Percentiles rank a stretch among this genome's conserved stretches.
phyloP scores from a whole-genome alignment of 345 rosid species.

The Triadica sebifera region DNA sequence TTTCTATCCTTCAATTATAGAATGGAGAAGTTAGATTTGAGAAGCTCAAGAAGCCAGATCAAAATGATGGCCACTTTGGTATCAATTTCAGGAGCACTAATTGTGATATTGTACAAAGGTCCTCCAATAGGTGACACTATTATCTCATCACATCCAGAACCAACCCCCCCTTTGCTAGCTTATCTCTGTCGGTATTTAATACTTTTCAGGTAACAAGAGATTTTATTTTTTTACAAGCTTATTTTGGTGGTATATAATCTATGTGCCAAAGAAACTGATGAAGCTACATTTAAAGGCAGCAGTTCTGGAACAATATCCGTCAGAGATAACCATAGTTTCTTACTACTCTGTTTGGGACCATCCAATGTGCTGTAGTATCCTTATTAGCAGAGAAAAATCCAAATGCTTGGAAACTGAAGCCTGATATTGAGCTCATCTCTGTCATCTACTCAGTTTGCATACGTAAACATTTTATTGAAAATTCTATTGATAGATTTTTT shows the following conservation, averaged over 20 bases:
- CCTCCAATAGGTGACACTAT: slow-evolving; percentile 22
- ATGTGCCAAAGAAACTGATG: slow-evolving; percentile 3
- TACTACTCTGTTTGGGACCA: slow-evolving; percentile 47
- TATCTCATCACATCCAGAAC: background rate
- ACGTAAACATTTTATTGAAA: background rate
- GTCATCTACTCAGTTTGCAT: slow-evolving; percentile 40
- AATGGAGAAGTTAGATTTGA: slow-evolving; percentile 52
- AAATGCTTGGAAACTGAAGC: slow-evolving; percentile 47
- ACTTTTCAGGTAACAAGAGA: slow-evolving; percentile 39
- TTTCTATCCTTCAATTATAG: slow-evolving; percentile 21
- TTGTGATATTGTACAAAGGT: slow-evolving; percentile 48
- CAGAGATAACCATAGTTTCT: slow-evolving; percentile 42
- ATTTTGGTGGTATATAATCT: background rate
- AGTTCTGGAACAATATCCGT: slow-evolving; percentile 43
- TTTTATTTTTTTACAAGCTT: background rate
- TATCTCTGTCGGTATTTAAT: slow-evolving; percentile 33
- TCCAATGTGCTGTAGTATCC: slow-evolving; percentile 46
- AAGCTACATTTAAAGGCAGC: slow-evolving; percentile 38
- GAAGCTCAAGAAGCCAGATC: slow-evolving; percentile 40
- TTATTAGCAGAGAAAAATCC: slow-evolving; percentile 40
- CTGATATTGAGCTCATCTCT: slow-evolving; percentile 39
- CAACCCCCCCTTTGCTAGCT: slow-evolving; percentile 25
- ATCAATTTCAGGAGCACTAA: slow-evolving; percentile 46
- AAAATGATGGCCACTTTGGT: slow-evolving; percentile 44
- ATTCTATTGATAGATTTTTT: background rate